Base-by-base conservation (phyloP, 495 filamentous ascomycete species). In the Podospora pseudocomata region DNA sequence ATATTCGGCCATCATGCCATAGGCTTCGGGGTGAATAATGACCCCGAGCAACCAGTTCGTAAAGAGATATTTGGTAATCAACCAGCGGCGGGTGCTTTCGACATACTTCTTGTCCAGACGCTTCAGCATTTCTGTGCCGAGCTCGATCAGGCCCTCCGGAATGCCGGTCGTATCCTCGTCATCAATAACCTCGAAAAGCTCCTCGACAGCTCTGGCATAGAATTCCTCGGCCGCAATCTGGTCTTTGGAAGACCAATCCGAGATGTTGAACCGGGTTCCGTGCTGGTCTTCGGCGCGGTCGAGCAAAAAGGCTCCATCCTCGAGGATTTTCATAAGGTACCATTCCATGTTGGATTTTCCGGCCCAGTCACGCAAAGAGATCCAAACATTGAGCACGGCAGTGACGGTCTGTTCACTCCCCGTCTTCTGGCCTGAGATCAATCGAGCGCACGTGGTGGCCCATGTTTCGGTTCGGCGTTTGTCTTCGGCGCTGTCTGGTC, bases 31-130 rank as follows among this genome's bases (percentile, higher is more conserved):
- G 73, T 94, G 91, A 60, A 92, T 91, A 70, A 99, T 85, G 60
- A 92, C 91, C 70, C 91, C 90, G 55, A 90, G 86, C 39, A 99
- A 82, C 79, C 92, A 97, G 57, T 89, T 90, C 34, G 91, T 90
- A 75, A 97, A 97, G 71, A 96, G 90, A 90, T 94, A 99, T 74
- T 93, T 93, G 62, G 89, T 87, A 70, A 96, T 88, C 67, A 97
- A 84, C 80, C 92, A 94, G 72, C 86, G 87, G 67, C 90, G 84
- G 54, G 92, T 92, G 66, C 85, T 86, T 67, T 88, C 86, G 70
- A 90, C 88, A 65, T 82, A 87, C 68, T 90, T 89, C 63, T 84
- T 86, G 70, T 92, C 87, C 67, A 98, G 79, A 74, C 92, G 94
- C 67, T 85, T 84, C 6, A 96, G 80, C 68, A 97, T 91, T 69